Evolutionary conservation across 768 basidiomycete species (phyloP), one percentile per base, ranked within the genome.

Genomic region (Amanita pallidorosea): DNA sequence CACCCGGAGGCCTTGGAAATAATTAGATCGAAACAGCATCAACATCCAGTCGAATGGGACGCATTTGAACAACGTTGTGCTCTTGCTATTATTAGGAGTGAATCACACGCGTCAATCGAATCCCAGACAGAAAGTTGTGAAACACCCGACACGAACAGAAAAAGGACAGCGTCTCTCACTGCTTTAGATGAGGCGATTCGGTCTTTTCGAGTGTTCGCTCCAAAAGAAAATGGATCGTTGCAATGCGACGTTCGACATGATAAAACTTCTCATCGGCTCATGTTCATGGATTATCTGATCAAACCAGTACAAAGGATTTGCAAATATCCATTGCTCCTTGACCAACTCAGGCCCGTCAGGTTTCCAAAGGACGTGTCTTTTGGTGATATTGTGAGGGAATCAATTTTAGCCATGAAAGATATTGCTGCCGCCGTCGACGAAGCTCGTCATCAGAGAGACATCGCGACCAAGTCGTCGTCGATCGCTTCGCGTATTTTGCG

Each of bases 281-380:
- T 74, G 52, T 81, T 88, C 64, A 69, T 79, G 57, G 95, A 98
- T 67, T 93, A 93, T 62, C 76, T 97, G 68, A 97, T 99, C 69
- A 92, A 92, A 65, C 95, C 95, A n/a, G 77, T 97, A 13, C 95
- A 99, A 65, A 74, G 93, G 46, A 85, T 99, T 45, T 97, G 94
- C 76, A 88, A 85, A 58, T 99, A 99, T 61, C 91, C 93, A 15
- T 75, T 98, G 46, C 75, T 99, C 7, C 77, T 99, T 41, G 83
- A 82, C 52, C 82, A 87, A 58, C 75, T 96, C 33, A 64, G 65
- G 45, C 63, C 69, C 4, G 60, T 66, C 12, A 69, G 69, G 54
- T 52, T 62, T 12, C 49, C 66, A 25, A 60, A 59, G 15, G 56
- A 45, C 38, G 49, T 50, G 9, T 57, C 62, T 54, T 65, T 71